phyloP scores from a whole-genome alignment of 1,284 basidiomycete genomes.

The Heterobasidion parviporum region DNA sequence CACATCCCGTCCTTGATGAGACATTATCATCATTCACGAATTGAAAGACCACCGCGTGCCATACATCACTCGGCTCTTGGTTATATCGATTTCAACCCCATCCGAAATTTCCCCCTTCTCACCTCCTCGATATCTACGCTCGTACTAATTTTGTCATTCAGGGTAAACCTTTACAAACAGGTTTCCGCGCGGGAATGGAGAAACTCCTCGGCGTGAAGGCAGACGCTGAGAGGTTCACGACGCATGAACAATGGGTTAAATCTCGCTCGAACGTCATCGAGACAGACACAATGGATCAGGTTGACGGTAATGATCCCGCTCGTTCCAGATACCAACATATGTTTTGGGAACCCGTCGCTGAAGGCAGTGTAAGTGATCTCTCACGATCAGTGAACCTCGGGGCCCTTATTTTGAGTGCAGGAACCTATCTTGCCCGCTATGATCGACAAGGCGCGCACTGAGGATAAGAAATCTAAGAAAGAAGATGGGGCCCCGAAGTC shows the following conservation, averaged over 20 bases:
- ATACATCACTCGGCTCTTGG: slow-evolving; percentile 41
- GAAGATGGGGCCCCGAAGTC: slow-evolving; percentile 30
- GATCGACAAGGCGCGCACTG: slow-evolving; percentile 31
- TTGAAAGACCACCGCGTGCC: slow-evolving; percentile 44
- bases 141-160: slow-evolving; percentile 16
- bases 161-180: slow-evolving; percentile 55
- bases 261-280: slow-evolving; percentile 36
- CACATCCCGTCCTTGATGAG: slow-evolving; percentile 32
- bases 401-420: slow-evolving; percentile 23
- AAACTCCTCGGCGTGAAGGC: slow-evolving; percentile 41
- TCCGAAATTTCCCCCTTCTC: slow-evolving; percentile 32
- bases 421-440: slow-evolving; percentile 46
- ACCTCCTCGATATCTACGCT: neutral
- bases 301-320: slow-evolving; percentile 44
- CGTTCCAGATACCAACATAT: slow-evolving; percentile 60
- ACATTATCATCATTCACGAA: slow-evolving; percentile 57
- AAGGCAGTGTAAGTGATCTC: slow-evolving; percentile 43
- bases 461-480: slow-evolving; percentile 16
- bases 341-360: slow-evolving; percentile 68
- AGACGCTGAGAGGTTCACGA: slow-evolving; percentile 7
- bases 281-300: slow-evolving; percentile 54
- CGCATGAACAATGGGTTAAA: slow-evolving; percentile 17
- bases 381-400: neutral
- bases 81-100: slow-evolving; percentile 30
- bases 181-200: slow-evolving; percentile 67